Base-by-base conservation (phyloP, 2,329 filamentous ascomycete genomes). In the Apiospora phragmitis region DNA sequence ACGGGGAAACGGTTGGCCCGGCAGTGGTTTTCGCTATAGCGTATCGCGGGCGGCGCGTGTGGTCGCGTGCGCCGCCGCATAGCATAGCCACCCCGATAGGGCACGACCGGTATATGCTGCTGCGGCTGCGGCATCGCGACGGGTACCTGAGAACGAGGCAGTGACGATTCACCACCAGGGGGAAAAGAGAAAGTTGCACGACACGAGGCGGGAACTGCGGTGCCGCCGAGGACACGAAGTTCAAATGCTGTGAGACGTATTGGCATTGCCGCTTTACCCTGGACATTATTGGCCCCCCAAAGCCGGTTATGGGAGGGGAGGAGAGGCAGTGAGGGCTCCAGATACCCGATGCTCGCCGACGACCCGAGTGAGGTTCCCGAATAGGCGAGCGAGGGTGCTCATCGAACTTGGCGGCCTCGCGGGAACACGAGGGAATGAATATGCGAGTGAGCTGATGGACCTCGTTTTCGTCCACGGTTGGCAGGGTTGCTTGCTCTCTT, bases 71-170 rank as follows among this genome's bases (percentile, higher is more conserved):
- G 29, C 32, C n/a, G n/a, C n/a, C n/a, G n/a, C n/a, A n/a, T n/a
- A n/a, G 51, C 26, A 21, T n/a, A 18, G 26, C 55, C n/a, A n/a
- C n/a, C n/a, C 29, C 55, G 29, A 62, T 62, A 38, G 9, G 18
- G 55, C 55, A 62, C 51, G 29, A 35, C 51, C 32, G 38, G 38
- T 38, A 18, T 35, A 59, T 59, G 16, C 14, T 55, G 49, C 49
- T 59, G 51, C 51, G 51, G 49, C 49, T 59, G 51, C 51, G 51
- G 51, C 29, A 35, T 38, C 24, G 55, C 9, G 55, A 62, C 55
- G 55, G 55, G 55, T 62, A 62, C 55, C 55, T 62, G 55, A 62
- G 21, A 62, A 62, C 21, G 32, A 62, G 55, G 55, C 32, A 62
- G 55, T 62, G 55, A 62, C n/a, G 32, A n/a, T 24, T 18, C 4